phyloP scores from a whole-genome alignment of 306 rosid species.

The Glycine latifolia region DNA sequence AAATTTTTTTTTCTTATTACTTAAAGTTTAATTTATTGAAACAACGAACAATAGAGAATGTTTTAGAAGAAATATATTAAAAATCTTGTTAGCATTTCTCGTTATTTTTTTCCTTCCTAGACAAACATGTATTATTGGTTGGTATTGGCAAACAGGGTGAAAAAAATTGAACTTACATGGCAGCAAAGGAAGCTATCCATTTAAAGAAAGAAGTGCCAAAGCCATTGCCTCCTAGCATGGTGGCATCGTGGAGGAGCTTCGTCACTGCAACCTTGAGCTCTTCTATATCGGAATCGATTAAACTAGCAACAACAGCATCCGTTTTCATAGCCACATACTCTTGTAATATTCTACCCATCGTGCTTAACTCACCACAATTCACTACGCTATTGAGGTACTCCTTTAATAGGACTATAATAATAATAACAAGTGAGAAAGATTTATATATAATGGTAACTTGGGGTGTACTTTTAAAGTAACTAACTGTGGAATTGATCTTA shows the following conservation, averaged over 20 bases:
- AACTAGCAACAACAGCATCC: conserved; percentile 44
- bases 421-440: neutral
- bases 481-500: neutral
- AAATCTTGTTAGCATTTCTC: too few relatives aligned
- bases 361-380: neutral
- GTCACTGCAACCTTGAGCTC: conserved; percentile 56
- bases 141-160: neutral
- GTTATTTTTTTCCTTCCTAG: too few relatives aligned
- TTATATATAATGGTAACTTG: neutral
- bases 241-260: conserved; percentile 60
- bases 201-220: conserved; percentile 57
- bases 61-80: too few relatives aligned
- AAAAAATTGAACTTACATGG: conserved; percentile 61
- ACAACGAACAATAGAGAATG: too few relatives aligned
- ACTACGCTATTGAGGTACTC: too few relatives aligned
- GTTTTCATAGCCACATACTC: conserved; percentile 56
- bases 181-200: conserved; percentile 75
- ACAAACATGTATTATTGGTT: too few relatives aligned
- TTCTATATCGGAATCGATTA: conserved; percentile 60
- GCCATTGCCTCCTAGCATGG: conserved; percentile 60
- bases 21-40: too few relatives aligned
- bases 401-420: too few relatives aligned
- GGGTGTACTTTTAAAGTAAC: neutral
- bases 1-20: too few relatives aligned
- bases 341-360: conserved; percentile 43